phyloP scores from a whole-genome alignment of 1,284 basidiomycete genomes.

The Ganoderma resinaceum region DNA sequence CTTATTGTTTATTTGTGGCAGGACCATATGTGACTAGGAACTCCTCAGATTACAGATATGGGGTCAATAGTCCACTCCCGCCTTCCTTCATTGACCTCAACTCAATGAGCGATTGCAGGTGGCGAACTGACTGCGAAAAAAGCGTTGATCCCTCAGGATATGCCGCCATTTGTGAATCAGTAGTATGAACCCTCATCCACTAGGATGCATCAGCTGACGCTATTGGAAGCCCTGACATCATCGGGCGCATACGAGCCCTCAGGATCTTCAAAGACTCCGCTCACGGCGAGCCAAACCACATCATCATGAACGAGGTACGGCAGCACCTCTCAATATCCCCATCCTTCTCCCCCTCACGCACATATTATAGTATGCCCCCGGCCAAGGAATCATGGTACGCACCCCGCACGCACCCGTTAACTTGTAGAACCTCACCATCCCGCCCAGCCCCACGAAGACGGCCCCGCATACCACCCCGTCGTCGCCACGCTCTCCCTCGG shows the following conservation, averaged over 20 bases:
- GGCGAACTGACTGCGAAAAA: slow-evolving; percentile 72
- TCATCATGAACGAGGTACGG: slow-evolving; percentile 83
- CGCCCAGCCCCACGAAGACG: slow-evolving; percentile 89
- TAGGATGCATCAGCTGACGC: slow-evolving; percentile 3
- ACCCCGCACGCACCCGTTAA: slow-evolving; percentile 4
- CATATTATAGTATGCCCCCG: slow-evolving; percentile 72
- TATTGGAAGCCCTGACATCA: slow-evolving; percentile 75
- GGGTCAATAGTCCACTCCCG: slow-evolving; percentile 55
- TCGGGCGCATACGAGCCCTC: slow-evolving; percentile 69
- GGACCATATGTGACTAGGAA: background rate
- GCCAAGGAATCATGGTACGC: slow-evolving; percentile 91
- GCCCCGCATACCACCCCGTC: slow-evolving; percentile 86
- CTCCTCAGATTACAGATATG: slow-evolving; percentile 72
- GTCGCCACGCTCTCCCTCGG: slow-evolving; percentile 92
- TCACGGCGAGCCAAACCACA: slow-evolving; percentile 81
- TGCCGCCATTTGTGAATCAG: slow-evolving; percentile 69
- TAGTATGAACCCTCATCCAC: slow-evolving; percentile 42
- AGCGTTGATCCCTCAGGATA: slow-evolving; percentile 62
- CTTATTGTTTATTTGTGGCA: too few species aligned
- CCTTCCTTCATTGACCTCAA: background rate
- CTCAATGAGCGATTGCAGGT: slow-evolving; percentile 47
- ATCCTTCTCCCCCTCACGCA: background rate
- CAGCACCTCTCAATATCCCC: too few species aligned
- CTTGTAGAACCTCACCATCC: too few species aligned
- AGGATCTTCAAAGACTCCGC: slow-evolving; percentile 67